phyloP scores from a whole-genome alignment of 129 eudicot species.

The Saposhnikovia divaricata region DNA sequence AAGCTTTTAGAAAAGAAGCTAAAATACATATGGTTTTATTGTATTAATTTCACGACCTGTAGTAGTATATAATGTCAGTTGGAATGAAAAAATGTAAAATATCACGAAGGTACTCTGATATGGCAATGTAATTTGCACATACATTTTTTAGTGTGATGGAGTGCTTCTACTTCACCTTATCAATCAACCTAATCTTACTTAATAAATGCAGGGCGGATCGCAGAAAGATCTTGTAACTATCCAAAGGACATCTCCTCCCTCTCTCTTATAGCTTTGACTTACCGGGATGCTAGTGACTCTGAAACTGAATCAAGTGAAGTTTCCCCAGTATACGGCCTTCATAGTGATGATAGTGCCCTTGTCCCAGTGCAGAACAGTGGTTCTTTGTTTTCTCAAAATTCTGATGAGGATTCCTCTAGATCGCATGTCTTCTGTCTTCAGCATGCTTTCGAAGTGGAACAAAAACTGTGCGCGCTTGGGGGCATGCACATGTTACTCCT shows the following conservation, averaged over 20 bases:
- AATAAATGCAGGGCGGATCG: neutral
- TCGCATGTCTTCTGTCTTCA: slow-evolving; percentile 80
- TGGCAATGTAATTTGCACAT: too few species aligned
- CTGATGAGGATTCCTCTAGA: slow-evolving; percentile 87
- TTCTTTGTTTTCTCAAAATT: slow-evolving; percentile 19
- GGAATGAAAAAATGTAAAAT: too few species aligned
- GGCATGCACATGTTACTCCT: neutral
- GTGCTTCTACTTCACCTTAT: too few species aligned
- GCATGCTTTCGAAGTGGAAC: neutral
- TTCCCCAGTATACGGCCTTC: slow-evolving; percentile 10
- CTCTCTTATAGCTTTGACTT: neutral
- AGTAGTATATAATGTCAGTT: too few species aligned
- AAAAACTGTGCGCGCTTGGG: neutral
- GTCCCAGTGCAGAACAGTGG: neutral
- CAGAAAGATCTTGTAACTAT: neutral
- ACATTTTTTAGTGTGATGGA: neutral
- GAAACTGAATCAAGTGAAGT: neutral
- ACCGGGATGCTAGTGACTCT: neutral
- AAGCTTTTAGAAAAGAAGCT: neutral
- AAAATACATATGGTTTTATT: neutral
- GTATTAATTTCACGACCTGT: too few species aligned
- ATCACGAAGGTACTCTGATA: too few species aligned
- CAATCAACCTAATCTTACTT: too few species aligned
- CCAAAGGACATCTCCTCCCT: neutral
- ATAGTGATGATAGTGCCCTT: slow-evolving; percentile 14